Conservation (phyloP, 768 basidiomycete species). For the Infundibulicybe gibba region DNA sequence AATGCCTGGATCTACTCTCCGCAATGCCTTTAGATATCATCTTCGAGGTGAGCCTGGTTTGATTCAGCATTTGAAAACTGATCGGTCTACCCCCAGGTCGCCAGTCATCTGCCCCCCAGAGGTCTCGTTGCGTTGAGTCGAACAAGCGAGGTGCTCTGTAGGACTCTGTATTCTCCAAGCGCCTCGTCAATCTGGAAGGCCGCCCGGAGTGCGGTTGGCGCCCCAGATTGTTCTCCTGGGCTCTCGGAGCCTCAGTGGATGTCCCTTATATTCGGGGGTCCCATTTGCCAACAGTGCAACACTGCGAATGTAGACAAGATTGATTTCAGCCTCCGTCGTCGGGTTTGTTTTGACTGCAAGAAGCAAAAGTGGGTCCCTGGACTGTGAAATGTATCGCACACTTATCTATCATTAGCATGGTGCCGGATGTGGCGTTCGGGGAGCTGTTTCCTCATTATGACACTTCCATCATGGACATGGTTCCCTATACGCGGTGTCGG, state of each 20-base stretch:
- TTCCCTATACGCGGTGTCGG: no score
- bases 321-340: no score
- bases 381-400: no score
- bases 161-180: conserved; percentile 11
- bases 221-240: conserved; percentile 17
- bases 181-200: conserved; percentile 20
- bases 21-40: background rate
- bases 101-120: conserved; percentile 15
- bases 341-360: no score
- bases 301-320: no score
- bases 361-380: no score
- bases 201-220: conserved; percentile 9
- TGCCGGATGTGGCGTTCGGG: no score
- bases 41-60: background rate
- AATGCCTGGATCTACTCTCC: background rate
- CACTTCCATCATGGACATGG: no score
- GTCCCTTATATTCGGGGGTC: conserved; percentile 15
- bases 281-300: no score
- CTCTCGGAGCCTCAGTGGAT: conserved; percentile 23
- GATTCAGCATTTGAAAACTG: background rate
- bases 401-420: no score
- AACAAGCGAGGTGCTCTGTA: conserved; percentile 16
- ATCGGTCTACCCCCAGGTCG: conserved; percentile 13
- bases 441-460: no score
- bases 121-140: conserved; percentile 20